A percentile compares a stretch with the other conserved stretches of the same genome.
Evolutionary conservation across 495 filamentous ascomycete genomes (phyloP).

Genomic region (Patellaria atrata): DNA sequence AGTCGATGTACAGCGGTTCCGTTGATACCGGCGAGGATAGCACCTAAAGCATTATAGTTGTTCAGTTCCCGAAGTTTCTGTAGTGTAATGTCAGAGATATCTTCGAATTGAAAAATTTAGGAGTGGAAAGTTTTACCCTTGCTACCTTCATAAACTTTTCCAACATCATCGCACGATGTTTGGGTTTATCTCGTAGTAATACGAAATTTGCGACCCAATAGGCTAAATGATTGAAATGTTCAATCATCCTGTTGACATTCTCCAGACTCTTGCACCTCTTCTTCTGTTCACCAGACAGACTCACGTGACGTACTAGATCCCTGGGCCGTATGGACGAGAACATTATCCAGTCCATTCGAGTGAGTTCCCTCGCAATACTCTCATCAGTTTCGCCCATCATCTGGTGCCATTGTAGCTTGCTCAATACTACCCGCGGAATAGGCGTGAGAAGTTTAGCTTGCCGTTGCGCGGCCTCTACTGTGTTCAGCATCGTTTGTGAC

Average conservation of each 20-base stretch:
- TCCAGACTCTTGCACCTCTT: slow-evolving; percentile 65
- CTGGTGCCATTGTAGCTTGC: slow-evolving; percentile 67
- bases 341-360: slow-evolving; percentile 92
- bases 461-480: slow-evolving; percentile 57
- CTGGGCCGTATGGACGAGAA: slow-evolving; percentile 92
- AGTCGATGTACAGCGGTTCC: slow-evolving; percentile 79
- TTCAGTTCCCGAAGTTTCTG: slow-evolving; percentile 77
- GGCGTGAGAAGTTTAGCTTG: slow-evolving; percentile 56
- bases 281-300: slow-evolving; percentile 52
- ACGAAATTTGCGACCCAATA: slow-evolving; percentile 85
- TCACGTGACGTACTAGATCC: slow-evolving; percentile 84
- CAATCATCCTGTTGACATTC: slow-evolving; percentile 85
- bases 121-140: slow-evolving; percentile 7
- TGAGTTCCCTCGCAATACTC: slow-evolving; percentile 78
- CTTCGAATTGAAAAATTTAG: not conserved
- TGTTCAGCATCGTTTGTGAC: slow-evolving; percentile 38
- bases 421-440: slow-evolving; percentile 41
- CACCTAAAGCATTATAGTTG: slow-evolving; percentile 92
- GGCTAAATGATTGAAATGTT: slow-evolving; percentile 91
- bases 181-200: slow-evolving; percentile 85
- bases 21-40: slow-evolving; percentile 86
- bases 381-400: slow-evolving; percentile 71
- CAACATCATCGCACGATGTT: slow-evolving; percentile 75
- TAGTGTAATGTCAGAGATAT: not conserved
- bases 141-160: slow-evolving; percentile 76